Base-by-base conservation (phyloP, 495 filamentous ascomycete species). In the Trichoderma orchidacearum region DNA sequence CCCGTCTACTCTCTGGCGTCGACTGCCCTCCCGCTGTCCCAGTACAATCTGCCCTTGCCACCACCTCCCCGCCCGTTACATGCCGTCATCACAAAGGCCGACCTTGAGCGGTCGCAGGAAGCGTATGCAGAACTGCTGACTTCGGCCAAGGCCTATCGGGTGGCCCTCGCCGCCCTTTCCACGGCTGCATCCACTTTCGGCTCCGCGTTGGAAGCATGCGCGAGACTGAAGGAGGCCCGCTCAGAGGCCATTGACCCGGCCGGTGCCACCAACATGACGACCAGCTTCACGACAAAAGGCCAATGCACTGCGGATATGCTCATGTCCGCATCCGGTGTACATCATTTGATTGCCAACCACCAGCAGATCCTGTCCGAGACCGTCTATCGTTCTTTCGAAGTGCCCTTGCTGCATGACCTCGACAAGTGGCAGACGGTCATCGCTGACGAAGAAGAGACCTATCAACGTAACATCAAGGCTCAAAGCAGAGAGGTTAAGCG, bases 291-390 rank as follows among this genome's bases (percentile, higher is more conserved):
- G 57, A 69, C 72, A 31, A 76, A 76, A 58, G 75, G 73, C 34
- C 66, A 68, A 17, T 83, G 81, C 67, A 84, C 80, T 1, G 81
- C 80, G 8, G 80, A 83, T 64, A 70, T 72, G 23, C 65, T 85
- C 17, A 66, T 85, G 31, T 73, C 77, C 32, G 75, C 78, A 9
- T 75, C 77, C 32, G 81, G 81, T n/a, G 69, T 85, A 41, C 81
- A 85, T 60, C 80, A 85, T 60, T 67, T 85, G 27, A 75, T 84
- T 21, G 80, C 80, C 12, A 85, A 83, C 64, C 82, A 85, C 65
- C 79, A 81, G 63, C 78, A 83, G 58, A 83, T 85, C 58, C 70
- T 85, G 0, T 73, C 69, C 23, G 81, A 85, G 61, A 81, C 78
- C 4, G 76, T 85, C n/a, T 84, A 85, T 65, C 69, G 81, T 17